Evolutionary conservation across 106 monocot genomes (phyloP).

Genomic region (Allium sativum): DNA sequence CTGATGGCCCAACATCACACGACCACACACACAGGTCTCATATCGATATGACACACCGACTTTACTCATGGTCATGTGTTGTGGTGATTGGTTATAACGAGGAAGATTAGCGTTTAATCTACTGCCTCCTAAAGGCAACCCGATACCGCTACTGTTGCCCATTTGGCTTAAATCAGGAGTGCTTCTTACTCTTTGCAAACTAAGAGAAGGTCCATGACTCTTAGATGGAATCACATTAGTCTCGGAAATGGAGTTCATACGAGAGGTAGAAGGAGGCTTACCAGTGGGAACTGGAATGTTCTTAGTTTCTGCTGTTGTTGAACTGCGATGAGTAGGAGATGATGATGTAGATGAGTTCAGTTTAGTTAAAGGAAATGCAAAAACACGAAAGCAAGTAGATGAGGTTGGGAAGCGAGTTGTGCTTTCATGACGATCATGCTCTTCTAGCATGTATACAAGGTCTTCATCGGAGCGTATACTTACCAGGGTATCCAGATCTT

Average conservation of each 20-base stretch:
- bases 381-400: not conserved
- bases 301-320: not conserved
- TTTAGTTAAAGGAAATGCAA: not conserved
- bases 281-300: not conserved
- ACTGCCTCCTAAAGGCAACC: not conserved
- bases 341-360: not conserved
- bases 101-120: not conserved
- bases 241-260: not conserved
- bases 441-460: constrained; percentile 41
- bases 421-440: constrained; percentile 31
- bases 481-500: constrained; percentile 55
- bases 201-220: not conserved
- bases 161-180: constrained; percentile 12
- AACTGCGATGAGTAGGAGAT: not conserved
- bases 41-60: not conserved
- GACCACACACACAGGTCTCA: not conserved
- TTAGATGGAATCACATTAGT: not conserved
- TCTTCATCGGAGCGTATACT: constrained; percentile 48
- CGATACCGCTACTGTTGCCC: not conserved
- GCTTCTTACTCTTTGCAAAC: constrained; percentile 10
- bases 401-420: constrained; percentile 2
- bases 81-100: not conserved
- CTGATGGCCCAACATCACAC: not conserved
- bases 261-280: not conserved
- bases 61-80: not conserved